Percentiles rank a stretch among this genome's conserved stretches.
Evolutionary conservation across 495 filamentous ascomycete genomes (phyloP).

Genomic region (Cercophora scortea): DNA sequence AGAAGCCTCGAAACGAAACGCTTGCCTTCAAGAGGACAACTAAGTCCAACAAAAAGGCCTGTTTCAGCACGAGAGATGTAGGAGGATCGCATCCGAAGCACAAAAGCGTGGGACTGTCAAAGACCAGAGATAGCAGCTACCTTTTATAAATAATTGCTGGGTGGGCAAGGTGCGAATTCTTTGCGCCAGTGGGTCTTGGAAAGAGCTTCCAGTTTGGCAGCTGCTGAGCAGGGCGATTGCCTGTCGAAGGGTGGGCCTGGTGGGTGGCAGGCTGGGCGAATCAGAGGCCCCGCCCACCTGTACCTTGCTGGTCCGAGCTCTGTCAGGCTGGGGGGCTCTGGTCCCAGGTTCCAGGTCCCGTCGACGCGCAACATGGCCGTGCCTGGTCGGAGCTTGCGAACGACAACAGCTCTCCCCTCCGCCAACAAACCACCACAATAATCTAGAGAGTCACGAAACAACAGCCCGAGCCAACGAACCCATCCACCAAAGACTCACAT

Average conservation of each 20-base stretch:
- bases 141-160: too few relatives aligned
- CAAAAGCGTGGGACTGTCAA: too few relatives aligned
- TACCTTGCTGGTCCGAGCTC: slow-evolving; percentile 21
- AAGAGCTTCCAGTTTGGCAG: too few relatives aligned
- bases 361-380: slow-evolving; percentile 30
- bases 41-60: too few relatives aligned
- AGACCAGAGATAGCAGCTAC: too few relatives aligned
- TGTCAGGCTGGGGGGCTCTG: slow-evolving; percentile 10
- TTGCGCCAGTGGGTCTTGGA: too few relatives aligned
- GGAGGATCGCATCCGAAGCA: too few relatives aligned
- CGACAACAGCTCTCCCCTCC: slow-evolving; percentile 10
- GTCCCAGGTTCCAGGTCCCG: slow-evolving; percentile 8
- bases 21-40: too few relatives aligned
- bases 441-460: slow-evolving; percentile 1
- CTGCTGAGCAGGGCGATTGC: neutral
- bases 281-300: neutral
- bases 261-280: slow-evolving; percentile 1
- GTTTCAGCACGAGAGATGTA: too few relatives aligned
- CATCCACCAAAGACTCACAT: neutral
- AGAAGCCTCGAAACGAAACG: too few relatives aligned
- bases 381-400: slow-evolving; percentile 14
- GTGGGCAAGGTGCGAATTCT: too few relatives aligned
- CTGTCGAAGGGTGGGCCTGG: neutral
- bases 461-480: neutral
- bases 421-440: neutral